Conservation (phyloP, 768 basidiomycete genomes). For the Mycena chlorophos region DNA sequence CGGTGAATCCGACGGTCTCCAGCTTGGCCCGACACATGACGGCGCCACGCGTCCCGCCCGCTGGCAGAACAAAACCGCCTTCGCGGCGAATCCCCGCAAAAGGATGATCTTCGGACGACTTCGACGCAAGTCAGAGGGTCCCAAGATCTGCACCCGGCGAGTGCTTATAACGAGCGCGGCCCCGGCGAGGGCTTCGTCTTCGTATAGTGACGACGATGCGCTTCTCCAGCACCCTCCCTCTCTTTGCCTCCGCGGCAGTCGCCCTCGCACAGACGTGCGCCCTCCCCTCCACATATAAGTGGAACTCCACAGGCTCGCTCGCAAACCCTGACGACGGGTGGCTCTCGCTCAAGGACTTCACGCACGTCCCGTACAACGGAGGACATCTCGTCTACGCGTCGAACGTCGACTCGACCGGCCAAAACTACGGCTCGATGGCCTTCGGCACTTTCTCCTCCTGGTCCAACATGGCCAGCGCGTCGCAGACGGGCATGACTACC, state of each 20-base stretch:
- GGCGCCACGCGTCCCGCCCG: too few relatives aligned
- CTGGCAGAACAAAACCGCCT: too few relatives aligned
- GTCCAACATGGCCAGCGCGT: constrained; percentile 12
- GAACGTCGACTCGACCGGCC: constrained; percentile 8
- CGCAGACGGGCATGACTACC: constrained; percentile 11
- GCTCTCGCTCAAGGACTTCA: constrained; percentile 19
- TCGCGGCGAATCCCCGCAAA: too few relatives aligned
- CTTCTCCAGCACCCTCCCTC: too few relatives aligned
- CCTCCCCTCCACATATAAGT: constrained; percentile 15
- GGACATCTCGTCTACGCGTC: constrained; percentile 14
- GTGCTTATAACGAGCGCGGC: too few relatives aligned
- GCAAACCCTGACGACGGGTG: constrained; percentile 11
- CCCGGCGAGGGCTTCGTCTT: too few relatives aligned
- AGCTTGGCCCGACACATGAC: too few relatives aligned
- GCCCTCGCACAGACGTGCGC: constrained; percentile 10
- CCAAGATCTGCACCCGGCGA: too few relatives aligned
- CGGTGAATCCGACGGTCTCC: too few relatives aligned
- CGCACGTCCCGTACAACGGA: constrained; percentile 14
- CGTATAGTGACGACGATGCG: too few relatives aligned
- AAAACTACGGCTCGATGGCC: constrained; percentile 10
- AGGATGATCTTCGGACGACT: too few relatives aligned
- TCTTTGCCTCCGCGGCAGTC: neutral
- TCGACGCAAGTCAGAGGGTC: too few relatives aligned
- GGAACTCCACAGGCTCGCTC: constrained; percentile 11
- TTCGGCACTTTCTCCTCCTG: constrained; percentile 14